Conservation (phyloP, 805 yeast species). For the Wickerhamomyces xylosicus region DNA sequence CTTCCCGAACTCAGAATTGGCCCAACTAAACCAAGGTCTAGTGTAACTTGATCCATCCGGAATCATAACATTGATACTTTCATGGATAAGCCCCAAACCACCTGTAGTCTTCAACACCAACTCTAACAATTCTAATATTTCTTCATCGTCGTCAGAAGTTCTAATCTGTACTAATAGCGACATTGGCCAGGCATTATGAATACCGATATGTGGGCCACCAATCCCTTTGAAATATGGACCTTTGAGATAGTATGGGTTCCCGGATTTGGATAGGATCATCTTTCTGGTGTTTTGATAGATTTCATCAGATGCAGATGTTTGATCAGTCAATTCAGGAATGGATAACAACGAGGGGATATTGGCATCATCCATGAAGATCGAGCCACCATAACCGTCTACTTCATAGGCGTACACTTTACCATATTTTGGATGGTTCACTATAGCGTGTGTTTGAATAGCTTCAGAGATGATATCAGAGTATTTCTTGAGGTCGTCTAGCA, state of each 20-base stretch:
- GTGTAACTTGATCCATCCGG: slow-evolving; percentile 42
- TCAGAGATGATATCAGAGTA: slow-evolving; percentile 29
- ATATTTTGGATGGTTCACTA: slow-evolving; percentile 53
- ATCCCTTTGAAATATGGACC: slow-evolving; percentile 65
- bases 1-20: slow-evolving; percentile 84
- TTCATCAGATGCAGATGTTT: slow-evolving; percentile 27
- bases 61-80: slow-evolving; percentile 58
- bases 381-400: slow-evolving; percentile 78
- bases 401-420: slow-evolving; percentile 84
- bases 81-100: slow-evolving; percentile 77
- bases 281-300: slow-evolving; percentile 70
- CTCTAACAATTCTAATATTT: slow-evolving; percentile 41
- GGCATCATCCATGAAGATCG: slow-evolving; percentile 79
- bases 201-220: slow-evolving; percentile 89
- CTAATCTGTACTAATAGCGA: slow-evolving; percentile 65
- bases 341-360: slow-evolving; percentile 77
- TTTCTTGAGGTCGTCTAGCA: background rate
- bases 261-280: slow-evolving; percentile 57
- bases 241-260: slow-evolving; percentile 68
- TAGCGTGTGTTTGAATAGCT: slow-evolving; percentile 57
- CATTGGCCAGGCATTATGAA: slow-evolving; percentile 86
- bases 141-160: slow-evolving; percentile 63
- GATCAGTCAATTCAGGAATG: slow-evolving; percentile 63
- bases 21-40: slow-evolving; percentile 92
- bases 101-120: slow-evolving; percentile 52